A percentile compares a stretch with the other conserved stretches of the same genome.
Conservation (phyloP, 306 rosid species). For the Quercus agrifolia region DNA sequence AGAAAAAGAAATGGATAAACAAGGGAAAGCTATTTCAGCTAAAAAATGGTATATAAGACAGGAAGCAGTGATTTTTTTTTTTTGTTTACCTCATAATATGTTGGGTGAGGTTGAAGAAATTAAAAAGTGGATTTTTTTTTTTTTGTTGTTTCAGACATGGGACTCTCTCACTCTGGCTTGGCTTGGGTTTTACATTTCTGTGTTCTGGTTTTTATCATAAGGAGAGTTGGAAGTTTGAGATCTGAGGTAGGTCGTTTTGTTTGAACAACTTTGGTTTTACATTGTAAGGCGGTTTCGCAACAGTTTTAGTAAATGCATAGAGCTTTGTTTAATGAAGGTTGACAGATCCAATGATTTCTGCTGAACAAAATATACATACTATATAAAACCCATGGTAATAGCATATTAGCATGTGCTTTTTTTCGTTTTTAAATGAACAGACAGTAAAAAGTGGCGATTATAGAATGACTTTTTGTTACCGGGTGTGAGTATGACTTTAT, state of each 20-base stretch:
- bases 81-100: conserved; percentile 1
- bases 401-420: too few relatives aligned
- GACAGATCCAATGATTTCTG: conserved; percentile 36
- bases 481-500: too few relatives aligned
- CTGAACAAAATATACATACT: not conserved
- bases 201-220: conserved; percentile 5
- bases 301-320: conserved; percentile 4
- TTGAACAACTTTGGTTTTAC: not conserved
- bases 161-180: conserved; percentile 2
- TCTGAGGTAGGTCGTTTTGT: conserved; percentile 21
- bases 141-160: conserved; percentile 17
- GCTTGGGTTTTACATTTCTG: conserved; percentile 9
- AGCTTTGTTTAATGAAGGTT: conserved; percentile 4
- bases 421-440: too few relatives aligned
- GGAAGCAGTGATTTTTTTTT: too few relatives aligned
- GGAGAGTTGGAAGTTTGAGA: conserved; percentile 23
- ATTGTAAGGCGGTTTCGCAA: not conserved
- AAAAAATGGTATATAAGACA: too few relatives aligned
- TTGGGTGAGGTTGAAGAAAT: not conserved
- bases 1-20: conserved; percentile 1
- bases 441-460: too few relatives aligned
- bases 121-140: not conserved
- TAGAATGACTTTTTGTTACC: too few relatives aligned
- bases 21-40: not conserved
- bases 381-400: too few relatives aligned